Evolutionary conservation across 2,329 filamentous ascomycete genomes (phyloP).

Genomic region (Pseudocercospora fijiensis): DNA sequence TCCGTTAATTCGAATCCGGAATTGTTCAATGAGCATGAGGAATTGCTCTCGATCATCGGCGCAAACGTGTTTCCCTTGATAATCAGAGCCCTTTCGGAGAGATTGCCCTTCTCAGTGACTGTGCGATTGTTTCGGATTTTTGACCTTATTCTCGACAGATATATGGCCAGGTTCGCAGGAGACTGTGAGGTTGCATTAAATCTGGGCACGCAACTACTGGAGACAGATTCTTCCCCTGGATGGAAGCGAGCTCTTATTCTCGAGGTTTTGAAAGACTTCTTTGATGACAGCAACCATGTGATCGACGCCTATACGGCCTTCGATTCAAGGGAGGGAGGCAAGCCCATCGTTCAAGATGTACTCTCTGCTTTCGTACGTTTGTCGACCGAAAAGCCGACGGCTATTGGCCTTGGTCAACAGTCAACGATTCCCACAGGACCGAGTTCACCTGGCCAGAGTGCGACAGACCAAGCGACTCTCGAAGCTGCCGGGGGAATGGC

Average conservation of each 20-base stretch:
- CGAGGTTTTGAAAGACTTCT: conserved; percentile 84
- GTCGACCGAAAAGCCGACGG: conserved; percentile 81
- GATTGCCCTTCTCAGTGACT: conserved; percentile 75
- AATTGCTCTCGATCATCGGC: conserved; percentile 77
- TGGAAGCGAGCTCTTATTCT: conserved; percentile 92
- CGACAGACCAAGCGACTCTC: conserved; percentile 79
- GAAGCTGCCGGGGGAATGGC: conserved; percentile 78
- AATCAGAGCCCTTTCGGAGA: conserved; percentile 73
- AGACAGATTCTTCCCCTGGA: conserved; percentile 71
- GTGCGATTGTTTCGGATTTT: conserved; percentile 80
- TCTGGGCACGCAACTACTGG: conserved; percentile 79
- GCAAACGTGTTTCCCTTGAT: conserved; percentile 79
- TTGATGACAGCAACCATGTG: conserved; percentile 74
- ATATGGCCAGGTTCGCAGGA: conserved; percentile 69
- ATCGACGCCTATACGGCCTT: conserved; percentile 78
- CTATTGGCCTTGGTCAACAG: conserved; percentile 86
- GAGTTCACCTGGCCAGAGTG: conserved; percentile 55
- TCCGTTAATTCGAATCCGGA: conserved; percentile 81
- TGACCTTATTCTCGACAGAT: conserved; percentile 74
- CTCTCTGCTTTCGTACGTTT: conserved; percentile 88
- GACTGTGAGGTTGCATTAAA: conserved; percentile 83
- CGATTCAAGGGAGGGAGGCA: conserved; percentile 70
- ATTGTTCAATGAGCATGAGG: conserved; percentile 74
- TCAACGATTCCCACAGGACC: conserved; percentile 75
- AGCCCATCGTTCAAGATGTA: conserved; percentile 74